Evolutionary conservation across 257 asterid genomes (phyloP).

Genomic region (Haberlea rhodopensis): DNA sequence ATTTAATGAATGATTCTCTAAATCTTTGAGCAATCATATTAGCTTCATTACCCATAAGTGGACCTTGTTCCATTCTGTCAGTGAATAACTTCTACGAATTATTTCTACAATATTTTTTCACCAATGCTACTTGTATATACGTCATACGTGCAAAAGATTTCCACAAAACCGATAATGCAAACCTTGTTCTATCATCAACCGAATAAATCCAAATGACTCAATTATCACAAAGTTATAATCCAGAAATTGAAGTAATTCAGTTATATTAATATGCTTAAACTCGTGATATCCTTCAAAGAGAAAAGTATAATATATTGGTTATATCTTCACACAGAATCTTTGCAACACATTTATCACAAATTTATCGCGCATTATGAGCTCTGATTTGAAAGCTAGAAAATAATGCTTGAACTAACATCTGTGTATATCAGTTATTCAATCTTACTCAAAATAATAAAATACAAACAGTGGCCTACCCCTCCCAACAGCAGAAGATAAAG

Average conservation of each 20-base stretch:
- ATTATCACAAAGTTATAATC: neutral
- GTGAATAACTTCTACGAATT: neutral
- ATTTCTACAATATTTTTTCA: neutral
- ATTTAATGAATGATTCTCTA: neutral
- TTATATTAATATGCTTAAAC: neutral
- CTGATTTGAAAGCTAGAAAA: neutral
- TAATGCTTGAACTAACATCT: neutral
- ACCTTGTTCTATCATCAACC: constrained; percentile 1
- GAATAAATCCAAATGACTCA: constrained; percentile 10
- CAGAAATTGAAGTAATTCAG: neutral
- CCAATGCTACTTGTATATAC: neutral
- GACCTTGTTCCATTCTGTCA: neutral
- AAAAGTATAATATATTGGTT: neutral
- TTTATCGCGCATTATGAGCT: neutral
- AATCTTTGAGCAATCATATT: neutral
- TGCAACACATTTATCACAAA: neutral
- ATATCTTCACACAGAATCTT: neutral
- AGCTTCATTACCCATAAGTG: neutral
- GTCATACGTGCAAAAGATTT: neutral
- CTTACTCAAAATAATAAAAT: neutral
- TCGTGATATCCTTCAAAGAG: constrained; percentile 3
- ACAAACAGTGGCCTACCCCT: neutral
- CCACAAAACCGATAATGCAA: neutral
- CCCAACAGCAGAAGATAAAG: neutral
- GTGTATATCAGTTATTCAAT: neutral